Base-by-base conservation (phyloP, 2,329 filamentous ascomycete genomes). In the Pezicula neosporulosa region DNA sequence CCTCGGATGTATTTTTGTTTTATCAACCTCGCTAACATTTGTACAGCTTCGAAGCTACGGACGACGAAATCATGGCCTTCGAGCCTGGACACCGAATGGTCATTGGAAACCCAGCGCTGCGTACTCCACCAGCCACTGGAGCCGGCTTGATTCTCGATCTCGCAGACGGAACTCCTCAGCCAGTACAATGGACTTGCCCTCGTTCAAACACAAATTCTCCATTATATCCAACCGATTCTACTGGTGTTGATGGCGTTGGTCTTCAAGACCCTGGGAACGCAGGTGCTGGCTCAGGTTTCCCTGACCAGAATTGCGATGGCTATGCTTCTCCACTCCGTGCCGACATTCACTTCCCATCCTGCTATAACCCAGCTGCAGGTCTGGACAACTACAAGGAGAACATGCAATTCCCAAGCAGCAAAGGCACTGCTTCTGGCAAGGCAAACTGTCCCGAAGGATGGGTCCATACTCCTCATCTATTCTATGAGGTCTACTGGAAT, bases 401-500 rank as follows among this genome's bases (percentile, higher is more conserved):
- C 66, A 80, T 96, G 58, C 85, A 85, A 4, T 97, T 90, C 68
- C 89, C 90, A 1, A 81, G 83, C 61, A 76, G 42, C 24, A 44
- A 44, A 27, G 42, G 42, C 27, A 44, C 42, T 5, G 42, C 42
- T 10, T 44, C 42, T 44, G 42, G 42, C 12, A 42, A 91, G 51
- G 72, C 76, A 18, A 88, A 87, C 10, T 96, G 91, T 70, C 91
- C 91, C 0, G 65, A 80, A 3, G 84, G 78, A 13, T 91, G 82
- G 66, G 77, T 77, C 27, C 85, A 88, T 51, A 69, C 91, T 41
- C 85, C 88, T 8, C 86, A 87, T 59, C 76, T 96, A 48, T 86
- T 96, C 70, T 96, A 80, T 67, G 90, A 97, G 73, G 90, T 87
- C 42, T 95, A 96, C 68, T 96, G 85, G 81, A 76, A 86, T 66